These are phyloP conservation scores for Pyrenochaeta sp. DNA, from an alignment of 2,329 filamentous ascomycete species.

Conservation along the genomic window DNA sequence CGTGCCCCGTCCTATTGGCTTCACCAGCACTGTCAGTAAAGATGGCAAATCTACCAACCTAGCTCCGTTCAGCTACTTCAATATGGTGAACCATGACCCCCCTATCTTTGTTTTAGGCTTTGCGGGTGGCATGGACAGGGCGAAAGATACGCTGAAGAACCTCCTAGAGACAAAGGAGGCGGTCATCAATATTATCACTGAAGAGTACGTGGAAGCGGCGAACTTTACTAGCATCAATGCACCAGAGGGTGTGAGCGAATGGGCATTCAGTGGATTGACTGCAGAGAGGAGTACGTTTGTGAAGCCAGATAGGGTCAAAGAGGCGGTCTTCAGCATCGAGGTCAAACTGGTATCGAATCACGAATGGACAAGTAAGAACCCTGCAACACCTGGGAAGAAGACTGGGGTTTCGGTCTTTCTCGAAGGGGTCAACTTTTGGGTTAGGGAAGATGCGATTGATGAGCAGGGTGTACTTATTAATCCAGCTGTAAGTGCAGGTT, in stretches of 20 bases:
- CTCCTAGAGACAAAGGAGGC: slow-evolving; percentile 77
- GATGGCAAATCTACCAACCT: slow-evolving; percentile 77
- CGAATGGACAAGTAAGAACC: slow-evolving; percentile 76
- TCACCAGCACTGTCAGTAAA: slow-evolving; percentile 64
- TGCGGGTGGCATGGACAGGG: slow-evolving; percentile 62
- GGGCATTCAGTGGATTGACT: slow-evolving; percentile 79
- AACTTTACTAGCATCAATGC: slow-evolving; percentile 83
- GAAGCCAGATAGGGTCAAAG: slow-evolving; percentile 75
- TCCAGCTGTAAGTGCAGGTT: slow-evolving; percentile 63
- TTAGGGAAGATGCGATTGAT: slow-evolving; percentile 85
- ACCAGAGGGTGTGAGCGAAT: slow-evolving; percentile 80
- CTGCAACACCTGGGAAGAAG: slow-evolving; percentile 73
- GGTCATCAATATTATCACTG: slow-evolving; percentile 82
- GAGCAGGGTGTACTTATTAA: slow-evolving; percentile 78
- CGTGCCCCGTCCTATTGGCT: slow-evolving; percentile 81
- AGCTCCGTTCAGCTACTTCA: slow-evolving; percentile 88
- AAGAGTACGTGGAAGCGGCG: slow-evolving; percentile 86
- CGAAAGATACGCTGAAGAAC: slow-evolving; percentile 84
- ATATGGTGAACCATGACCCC: slow-evolving; percentile 84
- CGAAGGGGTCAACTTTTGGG: slow-evolving; percentile 89
- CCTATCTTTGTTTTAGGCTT: slow-evolving; percentile 78
- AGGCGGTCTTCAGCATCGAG: slow-evolving; percentile 85
- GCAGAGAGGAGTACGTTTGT: slow-evolving; percentile 73
- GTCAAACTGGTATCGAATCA: slow-evolving; percentile 75
- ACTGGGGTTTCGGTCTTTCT: slow-evolving; percentile 78